Percentiles rank a stretch among this genome's conserved stretches.
phyloP scores from a whole-genome alignment of 345 rosid species.

The Camelina laxa region DNA sequence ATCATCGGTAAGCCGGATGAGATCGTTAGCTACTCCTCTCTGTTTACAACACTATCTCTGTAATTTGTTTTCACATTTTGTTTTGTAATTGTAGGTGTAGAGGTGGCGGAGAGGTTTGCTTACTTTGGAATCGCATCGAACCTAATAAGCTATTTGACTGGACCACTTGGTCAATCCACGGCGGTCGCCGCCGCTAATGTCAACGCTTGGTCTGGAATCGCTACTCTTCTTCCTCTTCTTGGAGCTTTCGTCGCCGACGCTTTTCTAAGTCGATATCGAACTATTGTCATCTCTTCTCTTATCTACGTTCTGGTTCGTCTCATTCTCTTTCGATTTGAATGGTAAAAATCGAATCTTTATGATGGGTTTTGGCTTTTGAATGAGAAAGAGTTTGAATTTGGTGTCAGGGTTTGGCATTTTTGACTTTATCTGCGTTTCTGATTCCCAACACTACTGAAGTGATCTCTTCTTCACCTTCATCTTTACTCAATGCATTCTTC shows the following conservation, averaged over 20 bases:
- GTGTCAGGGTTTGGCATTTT: slow-evolving; percentile 33
- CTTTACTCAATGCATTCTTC: slow-evolving; percentile 44
- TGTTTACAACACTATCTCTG: background rate
- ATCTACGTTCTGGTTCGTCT: slow-evolving; percentile 46
- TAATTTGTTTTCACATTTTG: background rate
- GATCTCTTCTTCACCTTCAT: slow-evolving; percentile 29
- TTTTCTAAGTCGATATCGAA: slow-evolving; percentile 51
- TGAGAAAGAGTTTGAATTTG: background rate
- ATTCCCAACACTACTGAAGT: slow-evolving; percentile 27
- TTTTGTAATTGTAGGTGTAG: slow-evolving; percentile 40
- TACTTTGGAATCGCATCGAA: slow-evolving; percentile 38
- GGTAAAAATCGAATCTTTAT: background rate
- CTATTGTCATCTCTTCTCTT: slow-evolving; percentile 46
- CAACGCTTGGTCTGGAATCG: slow-evolving; percentile 51
- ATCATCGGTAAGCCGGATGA: slow-evolving; percentile 30
- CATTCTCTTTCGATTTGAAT: background rate
- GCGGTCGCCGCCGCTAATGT: slow-evolving; percentile 52
- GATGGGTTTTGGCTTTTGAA: no score
- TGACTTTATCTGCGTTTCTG: slow-evolving; percentile 65
- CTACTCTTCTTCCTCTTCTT: slow-evolving; percentile 48
- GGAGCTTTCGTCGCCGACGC: slow-evolving; percentile 56
- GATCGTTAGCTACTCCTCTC: background rate
- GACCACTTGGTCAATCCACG: slow-evolving; percentile 51
- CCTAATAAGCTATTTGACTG: slow-evolving; percentile 50
- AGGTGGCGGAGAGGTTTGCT: slow-evolving; percentile 54